Conservation (phyloP, 257 asterid genomes). For the Cordia subcordata region DNA sequence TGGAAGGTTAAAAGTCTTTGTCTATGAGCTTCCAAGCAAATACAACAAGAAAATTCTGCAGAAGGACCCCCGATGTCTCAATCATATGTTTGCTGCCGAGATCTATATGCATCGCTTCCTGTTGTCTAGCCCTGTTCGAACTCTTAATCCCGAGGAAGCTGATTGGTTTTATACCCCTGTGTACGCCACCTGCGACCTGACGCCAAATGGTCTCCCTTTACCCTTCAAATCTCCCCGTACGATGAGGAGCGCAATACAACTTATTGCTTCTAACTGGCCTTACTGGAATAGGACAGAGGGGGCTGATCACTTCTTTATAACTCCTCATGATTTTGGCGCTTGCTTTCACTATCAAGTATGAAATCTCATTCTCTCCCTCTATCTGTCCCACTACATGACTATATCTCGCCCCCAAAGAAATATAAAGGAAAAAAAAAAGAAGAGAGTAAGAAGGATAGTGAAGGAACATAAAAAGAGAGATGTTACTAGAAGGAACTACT, state of each 20-base stretch:
- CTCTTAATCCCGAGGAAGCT: constrained; percentile 89
- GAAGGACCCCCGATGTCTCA: constrained; percentile 79
- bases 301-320: constrained; percentile 89
- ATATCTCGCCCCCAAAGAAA: background rate
- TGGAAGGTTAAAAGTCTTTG: constrained; percentile 74
- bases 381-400: background rate
- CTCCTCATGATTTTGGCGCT: constrained; percentile 87
- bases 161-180: constrained; percentile 95
- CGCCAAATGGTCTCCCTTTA: constrained; percentile 85
- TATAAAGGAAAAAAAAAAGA: background rate
- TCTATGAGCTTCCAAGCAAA: constrained; percentile 84
- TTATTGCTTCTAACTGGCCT: constrained; percentile 86
- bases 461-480: background rate
- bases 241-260: constrained; percentile 94
- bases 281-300: constrained; percentile 97
- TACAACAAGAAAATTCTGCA: constrained; percentile 72
- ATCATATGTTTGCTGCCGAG: constrained; percentile 97
- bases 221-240: constrained; percentile 85
- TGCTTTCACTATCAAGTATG: constrained; percentile 89
- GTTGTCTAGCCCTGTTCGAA: constrained; percentile 67
- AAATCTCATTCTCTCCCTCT: background rate
- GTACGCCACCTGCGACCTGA: constrained; percentile 74
- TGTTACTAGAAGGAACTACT: too few relatives aligned
- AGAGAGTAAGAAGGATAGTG: background rate
- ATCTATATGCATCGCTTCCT: constrained; percentile 82